Conservation (phyloP, 1,139 yeast genomes). For the Meyerozyma sp. region DNA sequence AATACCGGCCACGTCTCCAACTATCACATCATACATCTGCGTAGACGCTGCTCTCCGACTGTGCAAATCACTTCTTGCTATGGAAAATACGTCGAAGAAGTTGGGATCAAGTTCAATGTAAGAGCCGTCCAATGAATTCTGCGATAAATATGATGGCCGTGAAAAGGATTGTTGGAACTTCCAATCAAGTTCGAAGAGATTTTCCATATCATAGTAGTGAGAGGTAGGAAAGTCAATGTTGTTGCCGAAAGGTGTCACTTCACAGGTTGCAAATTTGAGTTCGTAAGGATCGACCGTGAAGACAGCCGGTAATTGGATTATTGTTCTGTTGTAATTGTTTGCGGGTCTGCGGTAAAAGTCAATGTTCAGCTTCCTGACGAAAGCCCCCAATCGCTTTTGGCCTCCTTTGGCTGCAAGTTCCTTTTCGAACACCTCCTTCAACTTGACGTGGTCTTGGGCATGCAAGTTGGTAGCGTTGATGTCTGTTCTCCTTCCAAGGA, state of each 20-base stretch:
- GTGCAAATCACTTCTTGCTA: slow-evolving; percentile 11
- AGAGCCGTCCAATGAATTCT: slow-evolving; percentile 19
- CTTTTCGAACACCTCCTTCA: not conserved
- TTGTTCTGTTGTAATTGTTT: not conserved
- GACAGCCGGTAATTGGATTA: not conserved
- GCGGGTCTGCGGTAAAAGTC: not conserved
- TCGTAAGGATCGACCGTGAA: not conserved
- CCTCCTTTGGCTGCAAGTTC: not conserved
- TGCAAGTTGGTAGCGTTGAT: not conserved
- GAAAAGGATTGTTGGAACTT: slow-evolving; percentile 26
- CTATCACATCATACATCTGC: slow-evolving; percentile 19
- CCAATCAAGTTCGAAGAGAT: slow-evolving; percentile 37
- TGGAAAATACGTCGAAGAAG: slow-evolving; percentile 26
- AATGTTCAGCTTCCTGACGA: not conserved
- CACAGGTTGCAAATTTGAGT: slow-evolving; percentile 17
- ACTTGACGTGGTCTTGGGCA: not conserved
- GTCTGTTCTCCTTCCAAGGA: slow-evolving; percentile 2
- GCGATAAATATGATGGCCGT: slow-evolving; percentile 28
- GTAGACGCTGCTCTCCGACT: slow-evolving; percentile 27
- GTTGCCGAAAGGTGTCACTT: slow-evolving; percentile 24
- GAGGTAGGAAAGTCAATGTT: slow-evolving; percentile 19
- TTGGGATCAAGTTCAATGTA: slow-evolving; percentile 26
- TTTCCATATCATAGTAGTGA: slow-evolving; percentile 30
- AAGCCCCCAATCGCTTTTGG: not conserved
- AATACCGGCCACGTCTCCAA: slow-evolving; percentile 27